Evolutionary conservation across 1,139 yeast species (phyloP).

Genomic region (Kodamaea fungicola): DNA sequence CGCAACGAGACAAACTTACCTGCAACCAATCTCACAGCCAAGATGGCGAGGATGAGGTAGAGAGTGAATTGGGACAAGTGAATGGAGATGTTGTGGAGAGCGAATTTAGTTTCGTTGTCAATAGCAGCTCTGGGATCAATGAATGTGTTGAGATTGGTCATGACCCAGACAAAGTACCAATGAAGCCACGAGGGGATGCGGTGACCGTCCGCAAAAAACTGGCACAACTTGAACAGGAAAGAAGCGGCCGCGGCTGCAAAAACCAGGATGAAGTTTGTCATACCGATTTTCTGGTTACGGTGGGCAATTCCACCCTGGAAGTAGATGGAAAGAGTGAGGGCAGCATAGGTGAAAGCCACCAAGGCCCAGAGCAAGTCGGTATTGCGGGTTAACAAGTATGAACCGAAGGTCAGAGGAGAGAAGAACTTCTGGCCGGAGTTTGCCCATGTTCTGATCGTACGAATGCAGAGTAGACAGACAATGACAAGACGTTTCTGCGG

Average conservation of each 20-base stretch:
- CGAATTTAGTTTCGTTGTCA: slow-evolving; percentile 18
- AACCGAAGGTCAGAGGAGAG: slow-evolving; percentile 42
- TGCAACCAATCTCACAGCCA: slow-evolving; percentile 24
- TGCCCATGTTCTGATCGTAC: slow-evolving; percentile 81
- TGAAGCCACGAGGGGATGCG: slow-evolving; percentile 38
- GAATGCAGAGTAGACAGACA: slow-evolving; percentile 36
- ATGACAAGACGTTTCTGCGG: slow-evolving; percentile 12
- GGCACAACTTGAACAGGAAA: slow-evolving; percentile 56
- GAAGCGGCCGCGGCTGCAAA: slow-evolving; percentile 40
- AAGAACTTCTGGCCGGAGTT: slow-evolving; percentile 82
- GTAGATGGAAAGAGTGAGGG: slow-evolving; percentile 19
- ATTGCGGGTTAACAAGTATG: slow-evolving; percentile 36
- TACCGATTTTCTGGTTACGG: slow-evolving; percentile 15
- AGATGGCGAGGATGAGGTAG: slow-evolving; percentile 18
- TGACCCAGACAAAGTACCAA: slow-evolving; percentile 28
- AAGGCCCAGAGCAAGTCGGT: slow-evolving; percentile 47
- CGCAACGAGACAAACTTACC: slow-evolving; percentile 23
- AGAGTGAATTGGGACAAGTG: slow-evolving; percentile 24
- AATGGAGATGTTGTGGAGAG: slow-evolving; percentile 24
- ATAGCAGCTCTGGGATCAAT: slow-evolving; percentile 6
- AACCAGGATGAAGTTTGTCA: slow-evolving; percentile 36
- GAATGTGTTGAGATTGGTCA: slow-evolving; percentile 21
- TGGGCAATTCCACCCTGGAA: slow-evolving; percentile 26
- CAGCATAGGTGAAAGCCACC: slow-evolving; percentile 38
- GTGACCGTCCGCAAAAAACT: slow-evolving; percentile 55